Evolutionary conservation across 2,329 filamentous ascomycete species (phyloP).

Genomic region (Alternaria rosae): DNA sequence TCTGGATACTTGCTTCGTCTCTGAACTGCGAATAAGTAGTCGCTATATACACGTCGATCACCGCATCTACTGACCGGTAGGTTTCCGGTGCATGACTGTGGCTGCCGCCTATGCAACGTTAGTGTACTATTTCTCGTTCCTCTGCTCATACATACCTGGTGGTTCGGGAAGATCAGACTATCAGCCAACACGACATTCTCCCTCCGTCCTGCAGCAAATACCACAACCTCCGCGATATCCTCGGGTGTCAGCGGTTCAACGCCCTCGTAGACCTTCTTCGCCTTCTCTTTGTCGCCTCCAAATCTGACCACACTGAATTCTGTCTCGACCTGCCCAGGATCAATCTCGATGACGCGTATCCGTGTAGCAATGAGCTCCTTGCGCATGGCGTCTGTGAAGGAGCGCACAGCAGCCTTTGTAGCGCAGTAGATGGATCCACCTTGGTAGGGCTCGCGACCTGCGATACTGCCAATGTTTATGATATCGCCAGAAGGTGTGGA

Average conservation of each 20-base stretch:
- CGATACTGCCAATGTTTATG: constrained; percentile 93
- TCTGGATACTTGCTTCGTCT: not conserved
- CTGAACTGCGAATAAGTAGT: constrained; percentile 2
- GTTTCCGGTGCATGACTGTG: constrained; percentile 47
- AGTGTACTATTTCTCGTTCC: constrained; percentile 8
- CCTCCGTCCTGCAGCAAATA: constrained; percentile 81
- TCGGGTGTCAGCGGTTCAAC: constrained; percentile 80
- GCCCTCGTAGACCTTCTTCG: constrained; percentile 83
- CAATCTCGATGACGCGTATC: constrained; percentile 85
- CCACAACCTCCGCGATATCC: constrained; percentile 89
- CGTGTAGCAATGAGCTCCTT: constrained; percentile 82
- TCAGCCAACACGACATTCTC: constrained; percentile 94
- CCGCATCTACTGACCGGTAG: constrained; percentile 20
- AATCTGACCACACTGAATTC: constrained; percentile 91
- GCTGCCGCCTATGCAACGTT: constrained; percentile 42
- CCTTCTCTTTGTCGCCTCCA: constrained; percentile 86
- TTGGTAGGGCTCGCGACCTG: constrained; percentile 84
- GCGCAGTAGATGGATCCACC: constrained; percentile 93
- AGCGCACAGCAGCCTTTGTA: constrained; percentile 86
- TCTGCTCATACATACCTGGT: constrained; percentile 70
- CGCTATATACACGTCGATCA: constrained; percentile 1
- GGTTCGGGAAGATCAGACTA: constrained; percentile 84
- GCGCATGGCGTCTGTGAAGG: constrained; percentile 82
- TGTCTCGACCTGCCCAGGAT: constrained; percentile 93
- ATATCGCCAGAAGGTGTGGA: constrained; percentile 74